Base-by-base conservation (phyloP, 331 rosid genomes). In the Stylosanthes scabra region DNA sequence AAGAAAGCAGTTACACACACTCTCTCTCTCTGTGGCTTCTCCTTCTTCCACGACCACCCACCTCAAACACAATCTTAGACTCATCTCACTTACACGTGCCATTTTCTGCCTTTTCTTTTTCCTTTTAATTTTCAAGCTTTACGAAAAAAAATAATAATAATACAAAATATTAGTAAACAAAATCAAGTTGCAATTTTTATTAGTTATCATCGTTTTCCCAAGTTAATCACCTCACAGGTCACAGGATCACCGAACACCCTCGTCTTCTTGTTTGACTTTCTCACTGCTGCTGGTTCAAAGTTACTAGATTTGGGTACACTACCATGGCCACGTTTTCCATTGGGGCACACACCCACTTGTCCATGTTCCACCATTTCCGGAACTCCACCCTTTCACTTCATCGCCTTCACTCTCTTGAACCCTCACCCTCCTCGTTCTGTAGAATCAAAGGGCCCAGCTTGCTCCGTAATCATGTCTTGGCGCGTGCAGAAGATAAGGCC, bases 401-500 rank as follows among this genome's bases (percentile, higher is more conserved):
- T 34, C 59, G 76, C 74, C 79, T 59, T 31, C 70, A 55, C 51
- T 27, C 83, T 16, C 20, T 65, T 39, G 84, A 83, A 29, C 45
- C 68, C 59, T 76, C 81, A 11, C 58, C 70, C 16, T 79, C 83
- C 11, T 77, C 90, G 70, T 66, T 64, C 49, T 72, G 70, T 75
- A 73, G 80, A 80, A 28, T 50, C 57, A 76, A 70, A 74, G 39
- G 71, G 15, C 47, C 85, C 50, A 84, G 84, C 44, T 83, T 81
- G 71, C 91, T 76, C n/a, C 80, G 89, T 27, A 69, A 72, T 82
- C 72, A 59, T 69, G 74, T 90, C 42, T 78, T 90, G 82, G 90
- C 83, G 51, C 86, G 96, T 63, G 97, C 96, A 39, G 92, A 88
- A 79, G 95, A 90, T 25, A 84, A 88, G 86, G 88, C 89, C 20